phyloP scores from a whole-genome alignment of 2,329 filamentous ascomycete species.

The Penicillium sp. region DNA sequence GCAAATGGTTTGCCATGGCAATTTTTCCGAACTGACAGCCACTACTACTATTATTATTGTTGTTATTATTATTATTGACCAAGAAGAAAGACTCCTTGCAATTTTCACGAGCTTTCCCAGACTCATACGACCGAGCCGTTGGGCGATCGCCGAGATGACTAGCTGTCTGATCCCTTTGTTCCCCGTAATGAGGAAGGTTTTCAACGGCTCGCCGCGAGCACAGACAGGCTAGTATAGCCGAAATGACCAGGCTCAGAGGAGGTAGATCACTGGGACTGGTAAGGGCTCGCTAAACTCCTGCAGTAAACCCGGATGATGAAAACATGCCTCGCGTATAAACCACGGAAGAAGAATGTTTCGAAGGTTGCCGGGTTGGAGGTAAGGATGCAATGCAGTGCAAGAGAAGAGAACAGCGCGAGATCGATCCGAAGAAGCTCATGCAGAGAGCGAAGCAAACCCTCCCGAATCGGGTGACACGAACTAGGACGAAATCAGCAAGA shows the following conservation, averaged over 20 bases:
- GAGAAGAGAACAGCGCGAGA: background rate
- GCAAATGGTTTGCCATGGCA: constrained; percentile 9
- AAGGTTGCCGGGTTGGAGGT: background rate
- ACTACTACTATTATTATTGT: background rate
- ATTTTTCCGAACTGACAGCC: background rate
- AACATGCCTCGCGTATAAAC: background rate
- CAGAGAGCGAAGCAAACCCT: constrained; percentile 4
- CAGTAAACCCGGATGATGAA: background rate
- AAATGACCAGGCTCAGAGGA: constrained; percentile 9
- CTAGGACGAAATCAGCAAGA: constrained; percentile 15
- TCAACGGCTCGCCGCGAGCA: background rate
- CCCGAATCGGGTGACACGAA: constrained; percentile 9
- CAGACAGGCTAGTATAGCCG: constrained; percentile 4
- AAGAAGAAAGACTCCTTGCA: background rate
- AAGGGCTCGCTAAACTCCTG: background rate
- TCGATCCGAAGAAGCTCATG: background rate
- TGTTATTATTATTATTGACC: background rate
- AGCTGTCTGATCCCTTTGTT: background rate
- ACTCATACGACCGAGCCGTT: constrained; percentile 8
- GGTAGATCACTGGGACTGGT: constrained; percentile 2
- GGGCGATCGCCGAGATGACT: constrained; percentile 1
- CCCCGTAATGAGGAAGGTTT: constrained; percentile 2
- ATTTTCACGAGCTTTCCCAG: background rate
- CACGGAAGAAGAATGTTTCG: background rate
- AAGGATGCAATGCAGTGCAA: background rate